These are phyloP conservation scores for Mycena epipterygia DNA, from an alignment of 768 basidiomycete genomes.

Conservation along the genomic window DNA sequence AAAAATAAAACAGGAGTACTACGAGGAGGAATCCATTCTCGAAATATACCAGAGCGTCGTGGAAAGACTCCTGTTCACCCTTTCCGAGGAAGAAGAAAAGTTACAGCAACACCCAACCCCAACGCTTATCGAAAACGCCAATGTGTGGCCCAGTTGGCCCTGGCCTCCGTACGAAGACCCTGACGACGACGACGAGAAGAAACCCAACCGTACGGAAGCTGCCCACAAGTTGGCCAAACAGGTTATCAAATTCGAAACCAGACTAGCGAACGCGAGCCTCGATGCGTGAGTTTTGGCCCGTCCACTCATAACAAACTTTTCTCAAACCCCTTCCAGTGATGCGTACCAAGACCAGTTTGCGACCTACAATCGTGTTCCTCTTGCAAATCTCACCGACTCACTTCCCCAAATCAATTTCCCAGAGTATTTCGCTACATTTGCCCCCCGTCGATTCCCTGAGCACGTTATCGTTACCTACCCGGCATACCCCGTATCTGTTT, in stretches of 20 bases:
- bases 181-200: constrained; percentile 63
- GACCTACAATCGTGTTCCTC: constrained; percentile 88
- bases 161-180: constrained; percentile 89
- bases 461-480: constrained; percentile 89
- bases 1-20: constrained; percentile 78
- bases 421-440: constrained; percentile 89
- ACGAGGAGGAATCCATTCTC: constrained; percentile 79
- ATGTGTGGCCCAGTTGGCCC: constrained; percentile 84
- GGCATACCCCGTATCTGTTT: constrained; percentile 77
- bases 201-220: constrained; percentile 66
- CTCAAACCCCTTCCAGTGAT: constrained; percentile 57
- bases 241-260: constrained; percentile 84
- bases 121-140: constrained; percentile 47
- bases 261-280: constrained; percentile 82
- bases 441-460: constrained; percentile 80
- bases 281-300: constrained; percentile 69
- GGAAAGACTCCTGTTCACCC: constrained; percentile 71
- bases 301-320: neutral
- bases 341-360: constrained; percentile 85
- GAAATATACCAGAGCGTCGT: constrained; percentile 79
- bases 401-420: constrained; percentile 86
- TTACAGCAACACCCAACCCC: constrained; percentile 24
- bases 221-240: constrained; percentile 75
- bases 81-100: constrained; percentile 67
- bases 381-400: constrained; percentile 76